Evolutionary conservation across 345 rosid genomes (phyloP).

Genomic region (Cardiospermum halicacabum): DNA sequence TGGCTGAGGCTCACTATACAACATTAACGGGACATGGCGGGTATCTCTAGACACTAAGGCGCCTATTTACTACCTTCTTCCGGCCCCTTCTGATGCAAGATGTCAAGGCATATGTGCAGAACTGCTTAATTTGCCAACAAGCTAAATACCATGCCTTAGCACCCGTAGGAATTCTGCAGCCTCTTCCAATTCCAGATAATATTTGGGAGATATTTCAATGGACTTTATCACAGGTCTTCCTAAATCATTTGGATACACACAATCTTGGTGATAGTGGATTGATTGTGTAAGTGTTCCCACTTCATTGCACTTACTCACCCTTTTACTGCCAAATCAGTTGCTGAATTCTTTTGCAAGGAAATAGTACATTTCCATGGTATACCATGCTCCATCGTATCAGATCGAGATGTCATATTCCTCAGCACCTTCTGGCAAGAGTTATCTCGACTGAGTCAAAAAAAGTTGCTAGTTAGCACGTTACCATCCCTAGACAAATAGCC

Average conservation of each 20-base stretch:
- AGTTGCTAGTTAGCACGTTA: not conserved
- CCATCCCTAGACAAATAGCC: not conserved
- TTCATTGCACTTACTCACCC: not conserved
- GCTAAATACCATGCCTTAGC: not conserved
- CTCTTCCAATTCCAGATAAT: not conserved
- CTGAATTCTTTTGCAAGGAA: not conserved
- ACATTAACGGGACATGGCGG: not conserved
- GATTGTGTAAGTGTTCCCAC: not conserved
- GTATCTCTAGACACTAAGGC: not conserved
- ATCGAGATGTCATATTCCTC: not conserved
- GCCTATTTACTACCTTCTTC: too few relatives aligned
- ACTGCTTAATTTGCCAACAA: not conserved
- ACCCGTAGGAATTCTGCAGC: not conserved
- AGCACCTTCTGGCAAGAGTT: not conserved
- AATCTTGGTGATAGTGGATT: not conserved
- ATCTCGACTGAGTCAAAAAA: not conserved
- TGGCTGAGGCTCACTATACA: not conserved
- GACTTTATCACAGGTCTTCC: slow-evolving; percentile 2
- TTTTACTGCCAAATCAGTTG: not conserved
- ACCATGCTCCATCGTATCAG: not conserved
- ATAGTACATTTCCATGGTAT: slow-evolving; percentile 1
- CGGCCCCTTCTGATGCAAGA: not conserved
- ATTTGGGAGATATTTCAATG: not conserved
- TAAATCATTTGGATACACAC: not conserved
- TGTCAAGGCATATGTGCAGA: not conserved